Evolutionary conservation across 2,329 filamentous ascomycete genomes (phyloP).

Genomic region (Tothia fuscella): DNA sequence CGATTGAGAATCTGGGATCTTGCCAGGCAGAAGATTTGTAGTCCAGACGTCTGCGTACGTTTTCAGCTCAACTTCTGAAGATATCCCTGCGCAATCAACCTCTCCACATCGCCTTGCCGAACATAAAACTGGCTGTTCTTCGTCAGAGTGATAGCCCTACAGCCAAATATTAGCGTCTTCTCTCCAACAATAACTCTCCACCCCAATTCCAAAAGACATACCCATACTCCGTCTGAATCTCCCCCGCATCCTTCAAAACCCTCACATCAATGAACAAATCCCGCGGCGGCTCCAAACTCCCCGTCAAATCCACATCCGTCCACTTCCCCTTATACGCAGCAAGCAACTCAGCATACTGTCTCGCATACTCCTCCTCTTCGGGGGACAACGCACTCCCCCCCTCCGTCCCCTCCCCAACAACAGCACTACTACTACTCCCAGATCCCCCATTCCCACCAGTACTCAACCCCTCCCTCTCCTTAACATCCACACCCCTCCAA

Average conservation of each 20-base stretch:
- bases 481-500: conserved; percentile 78
- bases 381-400: conserved; percentile 71
- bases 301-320: conserved; percentile 94
- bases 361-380: conserved; percentile 92
- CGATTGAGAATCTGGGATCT: no score
- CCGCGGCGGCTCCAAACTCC: conserved; percentile 82
- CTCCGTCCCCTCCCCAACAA: conserved; percentile 31
- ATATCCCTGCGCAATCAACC: conserved; percentile 88
- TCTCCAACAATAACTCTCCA: no score
- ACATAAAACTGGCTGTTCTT: conserved; percentile 99
- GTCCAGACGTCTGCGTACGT: no score
- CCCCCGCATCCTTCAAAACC: conserved; percentile 90
- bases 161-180: no score
- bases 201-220: no score
- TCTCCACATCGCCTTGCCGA: conserved; percentile 86
- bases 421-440: conserved; percentile 12
- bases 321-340: conserved; percentile 97
- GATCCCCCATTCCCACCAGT: conserved; percentile 20
- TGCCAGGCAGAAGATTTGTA: no score
- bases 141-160: conserved; percentile 82
- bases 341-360: conserved; percentile 80
- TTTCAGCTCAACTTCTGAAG: conserved; percentile 74
- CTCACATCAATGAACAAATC: conserved; percentile 96
- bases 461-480: conserved; percentile 50
- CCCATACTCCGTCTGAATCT: conserved; percentile 99